phyloP scores from a whole-genome alignment of 1,284 basidiomycete genomes.

The Mixia osmundae region DNA sequence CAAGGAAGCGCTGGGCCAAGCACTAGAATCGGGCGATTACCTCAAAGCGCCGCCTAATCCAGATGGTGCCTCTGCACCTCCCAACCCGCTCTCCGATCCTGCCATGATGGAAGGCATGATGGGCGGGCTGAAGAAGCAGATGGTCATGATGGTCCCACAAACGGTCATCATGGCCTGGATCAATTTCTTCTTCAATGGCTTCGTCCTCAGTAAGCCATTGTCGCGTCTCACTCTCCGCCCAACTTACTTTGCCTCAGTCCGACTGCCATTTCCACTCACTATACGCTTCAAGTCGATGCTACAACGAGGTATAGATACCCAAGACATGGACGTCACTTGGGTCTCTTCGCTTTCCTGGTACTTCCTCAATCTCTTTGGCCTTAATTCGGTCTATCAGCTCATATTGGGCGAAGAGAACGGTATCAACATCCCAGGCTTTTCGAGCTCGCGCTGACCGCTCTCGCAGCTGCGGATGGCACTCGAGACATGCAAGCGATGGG shows the following conservation, averaged over 20 bases:
- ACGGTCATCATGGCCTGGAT: conserved; percentile 99
- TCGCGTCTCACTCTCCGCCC: not conserved
- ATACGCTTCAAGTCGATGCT: conserved; percentile 98
- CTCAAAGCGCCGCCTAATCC: conserved; percentile 46
- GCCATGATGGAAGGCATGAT: conserved; percentile 94
- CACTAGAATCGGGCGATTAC: conserved; percentile 53
- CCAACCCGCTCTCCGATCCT: conserved; percentile 52
- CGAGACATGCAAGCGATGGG: conserved; percentile 37
- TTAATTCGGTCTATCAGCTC: conserved; percentile 83
- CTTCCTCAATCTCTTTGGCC: conserved; percentile 93
- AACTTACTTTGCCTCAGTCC: conserved; percentile 34
- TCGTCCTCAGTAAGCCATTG: conserved; percentile 46
- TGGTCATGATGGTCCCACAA: conserved; percentile 50
- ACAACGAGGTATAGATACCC: conserved; percentile 81
- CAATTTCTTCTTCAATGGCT: conserved; percentile 97
- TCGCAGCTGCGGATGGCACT: conserved; percentile 45
- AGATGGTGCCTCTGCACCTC: conserved; percentile 30
- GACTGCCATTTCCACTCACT: conserved; percentile 88
- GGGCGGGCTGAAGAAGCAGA: conserved; percentile 96
- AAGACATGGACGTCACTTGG: conserved; percentile 96
- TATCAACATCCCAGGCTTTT: conserved; percentile 24
- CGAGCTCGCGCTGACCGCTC: not conserved
- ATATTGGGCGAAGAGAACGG: conserved; percentile 78
- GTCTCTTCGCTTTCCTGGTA: conserved; percentile 98
- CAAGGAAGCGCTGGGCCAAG: conserved; percentile 20